Evolutionary conservation across 2,329 filamentous ascomycete species (phyloP).

Genomic region (Aureobasidium zeae): DNA sequence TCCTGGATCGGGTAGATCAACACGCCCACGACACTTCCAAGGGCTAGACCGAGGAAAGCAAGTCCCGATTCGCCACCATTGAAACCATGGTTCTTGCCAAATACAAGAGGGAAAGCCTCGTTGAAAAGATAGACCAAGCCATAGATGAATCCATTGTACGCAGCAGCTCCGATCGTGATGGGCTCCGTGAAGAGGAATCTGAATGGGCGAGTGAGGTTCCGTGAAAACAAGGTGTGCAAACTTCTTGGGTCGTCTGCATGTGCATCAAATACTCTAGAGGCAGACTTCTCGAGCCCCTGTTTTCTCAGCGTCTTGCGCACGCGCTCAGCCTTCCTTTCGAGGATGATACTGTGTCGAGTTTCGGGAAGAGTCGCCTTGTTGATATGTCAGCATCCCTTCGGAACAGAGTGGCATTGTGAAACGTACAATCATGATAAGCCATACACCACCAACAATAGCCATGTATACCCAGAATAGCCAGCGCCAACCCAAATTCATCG

Average conservation of each 20-base stretch:
- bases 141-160: conserved; percentile 43
- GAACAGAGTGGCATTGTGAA: background rate
- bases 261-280: conserved; percentile 19
- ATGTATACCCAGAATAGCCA: conserved; percentile 24
- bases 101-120: conserved; percentile 41
- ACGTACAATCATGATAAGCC: conserved; percentile 21
- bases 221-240: conserved; percentile 29
- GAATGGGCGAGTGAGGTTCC: conserved; percentile 39
- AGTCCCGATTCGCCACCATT: conserved; percentile 21
- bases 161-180: conserved; percentile 40
- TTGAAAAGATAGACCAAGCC: conserved; percentile 44
- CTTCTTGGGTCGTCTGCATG: conserved; percentile 16
- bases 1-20: conserved; percentile 19
- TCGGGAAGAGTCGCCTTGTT: conserved; percentile 22
- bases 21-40: conserved; percentile 21
- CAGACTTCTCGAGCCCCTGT: conserved; percentile 16
- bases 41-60: conserved; percentile 21
- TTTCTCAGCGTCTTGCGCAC: conserved; percentile 46
- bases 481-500: conserved; percentile 18
- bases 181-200: conserved; percentile 39
- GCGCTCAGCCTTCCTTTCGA: conserved; percentile 51
- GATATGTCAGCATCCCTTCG: background rate
- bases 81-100: conserved; percentile 29
- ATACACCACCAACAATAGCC: conserved; percentile 21
- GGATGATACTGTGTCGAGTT: conserved; percentile 25